Evolutionary conservation across 257 asterid species (phyloP).

Genomic region (Phtheirospermum japonicum): DNA sequence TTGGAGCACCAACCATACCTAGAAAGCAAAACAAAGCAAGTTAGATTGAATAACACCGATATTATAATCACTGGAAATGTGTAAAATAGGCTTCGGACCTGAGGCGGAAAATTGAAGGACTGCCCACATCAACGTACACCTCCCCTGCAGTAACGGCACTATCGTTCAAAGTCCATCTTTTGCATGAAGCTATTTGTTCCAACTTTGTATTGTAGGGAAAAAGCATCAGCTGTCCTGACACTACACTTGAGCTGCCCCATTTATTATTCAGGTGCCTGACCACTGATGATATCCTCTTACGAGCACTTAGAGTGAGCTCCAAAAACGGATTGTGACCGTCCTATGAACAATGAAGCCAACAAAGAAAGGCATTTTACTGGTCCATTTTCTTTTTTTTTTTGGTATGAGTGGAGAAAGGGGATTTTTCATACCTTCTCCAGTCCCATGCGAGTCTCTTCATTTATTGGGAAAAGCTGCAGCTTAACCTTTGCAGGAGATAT

Average conservation of each 20-base stretch:
- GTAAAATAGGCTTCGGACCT: constrained; percentile 47
- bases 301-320: constrained; percentile 71
- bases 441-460: constrained; percentile 47
- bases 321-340: constrained; percentile 83
- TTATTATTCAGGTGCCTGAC: constrained; percentile 71
- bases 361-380: neutral
- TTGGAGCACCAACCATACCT: constrained; percentile 81
- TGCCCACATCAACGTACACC: constrained; percentile 50
- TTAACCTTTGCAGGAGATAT: constrained; percentile 59
- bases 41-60: constrained; percentile 1
- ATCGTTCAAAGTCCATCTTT: constrained; percentile 69
- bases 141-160: constrained; percentile 60
- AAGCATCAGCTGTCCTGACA: constrained; percentile 57
- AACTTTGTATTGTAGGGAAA: constrained; percentile 54
- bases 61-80: constrained; percentile 16
- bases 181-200: constrained; percentile 49
- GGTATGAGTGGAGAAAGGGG: neutral
- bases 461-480: constrained; percentile 83
- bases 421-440: constrained; percentile 61
- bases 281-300: constrained; percentile 81
- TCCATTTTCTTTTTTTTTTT: constrained; percentile 4
- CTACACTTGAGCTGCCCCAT: constrained; percentile 59
- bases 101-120: constrained; percentile 74
- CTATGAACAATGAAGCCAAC: constrained; percentile 39
- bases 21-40: constrained; percentile 28